Percentiles rank a stretch among this genome's conserved stretches.
Evolutionary conservation across 2,329 filamentous ascomycete species (phyloP).

Genomic region (Chrysosphaeria jannelii): DNA sequence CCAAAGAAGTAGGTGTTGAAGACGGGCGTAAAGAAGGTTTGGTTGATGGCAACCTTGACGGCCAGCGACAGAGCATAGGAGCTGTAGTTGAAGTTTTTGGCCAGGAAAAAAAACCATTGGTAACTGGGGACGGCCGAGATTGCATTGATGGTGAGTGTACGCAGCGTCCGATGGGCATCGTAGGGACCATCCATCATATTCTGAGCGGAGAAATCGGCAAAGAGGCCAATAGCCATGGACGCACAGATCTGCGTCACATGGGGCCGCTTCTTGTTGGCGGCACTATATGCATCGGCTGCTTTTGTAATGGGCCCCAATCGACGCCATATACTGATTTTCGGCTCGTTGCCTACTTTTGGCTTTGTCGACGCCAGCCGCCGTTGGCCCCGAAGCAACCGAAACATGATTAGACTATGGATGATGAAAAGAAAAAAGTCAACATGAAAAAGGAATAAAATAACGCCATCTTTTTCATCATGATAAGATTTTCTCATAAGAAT

Average conservation of each 20-base stretch:
- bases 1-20: conserved; percentile 70
- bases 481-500: too few species aligned
- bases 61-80: conserved; percentile 40
- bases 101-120: conserved; percentile 60
- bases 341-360: too few species aligned
- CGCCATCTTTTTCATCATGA: too few species aligned
- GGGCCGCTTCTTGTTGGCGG: conserved; percentile 39
- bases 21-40: conserved; percentile 48
- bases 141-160: conserved; percentile 46
- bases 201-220: conserved; percentile 53
- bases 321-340: conserved; percentile 26
- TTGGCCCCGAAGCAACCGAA: too few species aligned
- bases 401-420: too few species aligned
- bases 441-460: too few species aligned
- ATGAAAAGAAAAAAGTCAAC: too few species aligned
- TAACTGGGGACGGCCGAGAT: conserved; percentile 49
- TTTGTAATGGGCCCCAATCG: conserved; percentile 25
- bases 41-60: conserved; percentile 55
- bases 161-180: conserved; percentile 33
- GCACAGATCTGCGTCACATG: conserved; percentile 54
- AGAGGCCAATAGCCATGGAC: conserved; percentile 48
- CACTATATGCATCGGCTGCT: conserved; percentile 28
- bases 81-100: conserved; percentile 54
- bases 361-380: too few species aligned
- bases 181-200: conserved; percentile 29